Conservation (phyloP, 306 rosid species). For the Medicago arabica region DNA sequence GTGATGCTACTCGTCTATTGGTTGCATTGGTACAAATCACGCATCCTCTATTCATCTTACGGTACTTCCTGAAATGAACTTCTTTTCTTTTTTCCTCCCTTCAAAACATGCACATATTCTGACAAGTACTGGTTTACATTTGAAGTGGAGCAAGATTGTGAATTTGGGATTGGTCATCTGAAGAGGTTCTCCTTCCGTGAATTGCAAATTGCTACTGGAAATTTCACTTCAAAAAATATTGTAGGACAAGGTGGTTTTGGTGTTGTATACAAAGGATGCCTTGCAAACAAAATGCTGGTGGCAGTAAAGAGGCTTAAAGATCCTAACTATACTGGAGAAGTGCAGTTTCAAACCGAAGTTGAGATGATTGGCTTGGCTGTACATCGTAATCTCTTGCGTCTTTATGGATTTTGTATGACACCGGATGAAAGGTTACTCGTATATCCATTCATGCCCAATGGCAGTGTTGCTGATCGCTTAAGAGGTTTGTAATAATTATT, state of each 20-base stretch:
- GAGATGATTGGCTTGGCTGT: constrained; percentile 98
- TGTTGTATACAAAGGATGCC: constrained; percentile 89
- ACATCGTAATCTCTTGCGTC: constrained; percentile 86
- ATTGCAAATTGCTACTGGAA: constrained; percentile 82
- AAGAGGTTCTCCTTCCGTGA: constrained; percentile 90
- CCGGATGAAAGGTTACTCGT: constrained; percentile 88
- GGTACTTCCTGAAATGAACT: constrained; percentile 65
- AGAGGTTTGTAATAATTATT: constrained; percentile 69
- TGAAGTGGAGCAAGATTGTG: constrained; percentile 94
- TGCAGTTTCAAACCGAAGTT: constrained; percentile 98
- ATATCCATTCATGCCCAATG: constrained; percentile 94
- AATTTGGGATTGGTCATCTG: constrained; percentile 83
- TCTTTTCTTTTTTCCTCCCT: constrained; percentile 16
- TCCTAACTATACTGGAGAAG: constrained; percentile 94
- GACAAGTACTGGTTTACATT: constrained; percentile 35
- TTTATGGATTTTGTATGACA: constrained; percentile 91
- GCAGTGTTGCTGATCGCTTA: constrained; percentile 95
- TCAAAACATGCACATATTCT: constrained; percentile 28
- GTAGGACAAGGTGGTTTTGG: constrained; percentile 98
- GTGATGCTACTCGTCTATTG: constrained; percentile 72
- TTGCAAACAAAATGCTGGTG: constrained; percentile 77
- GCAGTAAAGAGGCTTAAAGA: constrained; percentile 97
- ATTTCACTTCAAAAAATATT: constrained; percentile 77
- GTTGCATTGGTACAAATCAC: constrained; percentile 81
- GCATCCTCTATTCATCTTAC: constrained; percentile 70